Base-by-base conservation (phyloP, 208 protist species). In the Trypanosoma avium region DNA sequence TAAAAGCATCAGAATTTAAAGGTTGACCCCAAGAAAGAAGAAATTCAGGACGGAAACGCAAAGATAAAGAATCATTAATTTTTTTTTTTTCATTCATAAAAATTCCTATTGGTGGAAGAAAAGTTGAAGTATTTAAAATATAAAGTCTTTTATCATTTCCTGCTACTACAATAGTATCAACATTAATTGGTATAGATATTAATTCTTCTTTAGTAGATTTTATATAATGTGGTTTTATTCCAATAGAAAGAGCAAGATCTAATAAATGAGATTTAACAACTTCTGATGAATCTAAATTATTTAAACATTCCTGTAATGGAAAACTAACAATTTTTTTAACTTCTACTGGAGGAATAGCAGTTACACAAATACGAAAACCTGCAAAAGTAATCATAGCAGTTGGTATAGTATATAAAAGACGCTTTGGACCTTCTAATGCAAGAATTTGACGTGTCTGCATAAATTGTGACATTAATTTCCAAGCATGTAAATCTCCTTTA, bases 71-170 rank as follows among this genome's bases (percentile, higher is more conserved):
- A 13, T 35, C 38, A 17, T 59, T 32, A 38, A 12, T 40, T 15
- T 22, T 32, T 21, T 19, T n/a, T 35, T 9, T 42, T 22, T 1
- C 22, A 58, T 33, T 43, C 12, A 6, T 24, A 19, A 61, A 13
- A 77, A 63, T 17, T 67, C 73, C 57, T 74, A 75, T 50, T 13
- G 79, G 43, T 17, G 88, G 88, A 52, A 92, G 65, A 5, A 94
- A 56, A 24, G 79, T 81, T 2, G 54, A 54, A 0, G 61, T 63
- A 27, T 76, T 75, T 7, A 90, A 26, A 1, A 93, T 50, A 52
- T 96, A 96, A 0, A 96, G 52, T 3, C 90, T 80, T 9, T 81
- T 69, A 32, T 96, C 90, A 0, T 56, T 42, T 8, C 85, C 85
- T 13, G 63, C 73, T 35, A 86, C 79, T 13, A 86, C 56, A 61